Evolutionary conservation across 192 early-diverging fungal genomes (phyloP), one percentile per base, ranked within the genome.

Genomic region (Phlyctochytrium arcticum): DNA sequence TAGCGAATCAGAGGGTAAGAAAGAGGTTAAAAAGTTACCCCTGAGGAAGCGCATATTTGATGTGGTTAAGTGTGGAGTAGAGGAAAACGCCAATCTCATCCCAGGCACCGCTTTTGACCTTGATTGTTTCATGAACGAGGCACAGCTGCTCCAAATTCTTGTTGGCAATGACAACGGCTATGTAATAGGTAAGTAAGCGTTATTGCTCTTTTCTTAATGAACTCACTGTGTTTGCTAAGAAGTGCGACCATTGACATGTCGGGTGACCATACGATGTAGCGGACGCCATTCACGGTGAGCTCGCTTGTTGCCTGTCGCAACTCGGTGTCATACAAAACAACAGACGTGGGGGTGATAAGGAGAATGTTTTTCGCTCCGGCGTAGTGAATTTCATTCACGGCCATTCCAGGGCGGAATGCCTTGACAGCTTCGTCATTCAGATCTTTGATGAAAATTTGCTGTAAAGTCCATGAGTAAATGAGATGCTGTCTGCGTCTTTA

Each of bases 31-130:
- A 31, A n/a, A 65, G 80, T 67, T 80, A 90, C 85, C 95, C 95
- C 59, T 95, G 87, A 2, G 93, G 88, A 48, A 98, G 83, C 36
- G 89, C 89, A 73, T 96, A 99, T 77, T 99, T 99, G 77, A 99
- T 87, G 71, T 99, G 97, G 77, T 99, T 99, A 48, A 97, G 85
- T 8, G 95, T 98, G 36, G 93, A 92, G 77, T 98, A 99, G 24
- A 98, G 70, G 62, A 99, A 89, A 15, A 98, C 86, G 26, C 92
- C 90, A 29, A 83, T 80, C 27, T 91, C 91, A 63, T 98, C 95
- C 95, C 95, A 98, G 46, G 90, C 89, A 12, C 92, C 96, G 65
- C 93, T 93, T 81, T 99, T 99, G 73, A 98, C 94, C 69, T 94
- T 88, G 60, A 99, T 98, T 23, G 94, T 98, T 73, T 99, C 97